phyloP scores from a whole-genome alignment of 2,329 filamentous ascomycete genomes.

The Colletotrichum sp. region DNA sequence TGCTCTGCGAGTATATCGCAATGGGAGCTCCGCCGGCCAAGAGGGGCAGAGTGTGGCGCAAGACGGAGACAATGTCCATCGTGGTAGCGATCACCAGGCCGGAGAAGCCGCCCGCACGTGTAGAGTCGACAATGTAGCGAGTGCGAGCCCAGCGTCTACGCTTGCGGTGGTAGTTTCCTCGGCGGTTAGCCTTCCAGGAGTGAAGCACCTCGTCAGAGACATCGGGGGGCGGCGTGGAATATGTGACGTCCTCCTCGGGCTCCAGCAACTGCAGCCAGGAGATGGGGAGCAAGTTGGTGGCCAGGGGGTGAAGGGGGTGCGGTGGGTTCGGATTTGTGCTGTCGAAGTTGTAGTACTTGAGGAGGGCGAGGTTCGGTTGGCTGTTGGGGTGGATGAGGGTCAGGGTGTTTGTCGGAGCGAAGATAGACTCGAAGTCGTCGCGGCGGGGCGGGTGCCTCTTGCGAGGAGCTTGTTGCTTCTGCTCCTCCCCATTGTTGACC shows the following conservation, averaged over 20 bases:
- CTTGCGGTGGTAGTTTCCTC: constrained; percentile 89
- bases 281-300: constrained; percentile 79
- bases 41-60: constrained; percentile 78
- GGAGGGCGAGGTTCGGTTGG: constrained; percentile 84
- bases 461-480: not conserved
- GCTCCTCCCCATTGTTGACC: not conserved
- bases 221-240: constrained; percentile 66
- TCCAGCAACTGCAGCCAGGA: constrained; percentile 92
- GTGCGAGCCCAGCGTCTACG: constrained; percentile 79
- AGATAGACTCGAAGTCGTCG: constrained; percentile 67
- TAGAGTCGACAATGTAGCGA: constrained; percentile 74
- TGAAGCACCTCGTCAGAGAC: constrained; percentile 66
- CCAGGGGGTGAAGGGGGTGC: constrained; percentile 74
- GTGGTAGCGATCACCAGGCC: constrained; percentile 82
- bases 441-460: constrained; percentile 19
- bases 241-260: constrained; percentile 76
- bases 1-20: constrained; percentile 81
- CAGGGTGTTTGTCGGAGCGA: constrained; percentile 74
- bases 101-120: constrained; percentile 78
- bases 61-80: constrained; percentile 80
- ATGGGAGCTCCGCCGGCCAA: constrained; percentile 83
- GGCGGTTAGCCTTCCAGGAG: constrained; percentile 79
- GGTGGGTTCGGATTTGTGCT: constrained; percentile 63
- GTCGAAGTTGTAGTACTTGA: constrained; percentile 92
- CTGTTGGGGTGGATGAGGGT: constrained; percentile 82